phyloP scores from a whole-genome alignment of 1,139 yeast genomes.

The Hemisphaericaspora xylanilytica region DNA sequence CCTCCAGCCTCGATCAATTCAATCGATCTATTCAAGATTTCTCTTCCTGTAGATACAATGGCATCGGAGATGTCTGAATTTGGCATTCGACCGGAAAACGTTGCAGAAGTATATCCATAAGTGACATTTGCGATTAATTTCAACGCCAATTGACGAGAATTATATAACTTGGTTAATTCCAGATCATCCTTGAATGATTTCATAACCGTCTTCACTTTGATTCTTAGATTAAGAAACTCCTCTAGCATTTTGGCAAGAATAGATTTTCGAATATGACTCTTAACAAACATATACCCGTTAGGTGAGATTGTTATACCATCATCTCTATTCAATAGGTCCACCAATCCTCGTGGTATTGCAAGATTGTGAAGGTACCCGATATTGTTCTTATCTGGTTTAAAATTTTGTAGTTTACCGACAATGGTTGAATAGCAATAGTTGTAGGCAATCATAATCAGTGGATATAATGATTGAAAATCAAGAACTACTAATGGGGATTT shows the following conservation, averaged over 20 bases:
- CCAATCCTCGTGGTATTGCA: constrained; percentile 54
- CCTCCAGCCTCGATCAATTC: constrained; percentile 52
- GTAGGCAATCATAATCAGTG: constrained; percentile 88
- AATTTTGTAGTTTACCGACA: constrained; percentile 64
- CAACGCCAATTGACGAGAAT: constrained; percentile 80
- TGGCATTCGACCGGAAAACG: constrained; percentile 96
- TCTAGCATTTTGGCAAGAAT: constrained; percentile 78
- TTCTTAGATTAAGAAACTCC: constrained; percentile 77
- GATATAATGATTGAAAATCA: constrained; percentile 92
- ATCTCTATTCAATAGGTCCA: constrained; percentile 52
- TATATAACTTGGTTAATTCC: constrained; percentile 54
- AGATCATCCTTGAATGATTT: constrained; percentile 44
- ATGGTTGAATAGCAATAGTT: constrained; percentile 90
- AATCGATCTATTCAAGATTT: constrained; percentile 71
- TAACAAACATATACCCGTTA: constrained; percentile 79
- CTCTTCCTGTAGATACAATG: constrained; percentile 88
- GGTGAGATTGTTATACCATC: constrained; percentile 66
- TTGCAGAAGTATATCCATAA: constrained; percentile 92
- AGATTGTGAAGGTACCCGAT: constrained; percentile 43
- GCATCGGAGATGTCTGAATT: constrained; percentile 93
- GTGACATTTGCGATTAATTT: constrained; percentile 93
- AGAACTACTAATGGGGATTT: constrained; percentile 86
- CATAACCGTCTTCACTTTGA: constrained; percentile 76
- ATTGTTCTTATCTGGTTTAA: constrained; percentile 36
- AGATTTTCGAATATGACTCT: constrained; percentile 64